phyloP scores from a whole-genome alignment of 1,284 basidiomycete genomes.

The Anthracocystis panici-leucophaei region DNA sequence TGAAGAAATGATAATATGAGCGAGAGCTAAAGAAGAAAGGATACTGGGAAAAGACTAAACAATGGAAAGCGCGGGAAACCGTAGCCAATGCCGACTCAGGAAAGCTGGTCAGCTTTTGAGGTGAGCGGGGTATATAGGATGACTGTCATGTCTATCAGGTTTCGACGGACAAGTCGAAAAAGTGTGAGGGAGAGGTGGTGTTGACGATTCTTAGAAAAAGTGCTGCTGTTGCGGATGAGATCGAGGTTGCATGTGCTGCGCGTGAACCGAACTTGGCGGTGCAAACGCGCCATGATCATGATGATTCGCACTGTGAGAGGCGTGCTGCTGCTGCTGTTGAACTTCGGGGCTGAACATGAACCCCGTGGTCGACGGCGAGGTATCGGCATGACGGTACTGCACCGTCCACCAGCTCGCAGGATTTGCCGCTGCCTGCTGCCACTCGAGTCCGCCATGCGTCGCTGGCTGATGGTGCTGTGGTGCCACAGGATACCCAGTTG shows the following conservation, averaged over 20 bases:
- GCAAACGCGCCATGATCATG: slow-evolving; percentile 12
- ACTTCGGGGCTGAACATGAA: slow-evolving; percentile 24
- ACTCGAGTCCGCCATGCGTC: slow-evolving; percentile 21
- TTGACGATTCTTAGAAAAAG: slow-evolving; percentile 18
- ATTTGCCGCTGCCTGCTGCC: slow-evolving; percentile 30
- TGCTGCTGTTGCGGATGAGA: slow-evolving; percentile 29
- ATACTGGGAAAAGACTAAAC: neutral
- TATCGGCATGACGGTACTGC: slow-evolving; percentile 34
- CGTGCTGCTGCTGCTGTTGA: neutral
- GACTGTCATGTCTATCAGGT: neutral
- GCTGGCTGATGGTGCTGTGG: slow-evolving; percentile 12
- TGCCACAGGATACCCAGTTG: neutral
- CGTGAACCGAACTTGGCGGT: slow-evolving; percentile 2
- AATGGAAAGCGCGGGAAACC: neutral
- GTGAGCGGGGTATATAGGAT: slow-evolving; percentile 6
- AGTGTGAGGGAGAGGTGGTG: slow-evolving; percentile 10
- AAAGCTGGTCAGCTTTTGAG: slow-evolving; percentile 7
- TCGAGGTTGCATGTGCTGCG: slow-evolving; percentile 18
- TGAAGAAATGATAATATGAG: neutral
- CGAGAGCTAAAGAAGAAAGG: neutral
- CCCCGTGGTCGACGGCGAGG: slow-evolving; percentile 22
- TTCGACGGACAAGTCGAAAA: neutral
- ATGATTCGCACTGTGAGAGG: slow-evolving; percentile 16
- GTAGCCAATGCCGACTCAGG: neutral
- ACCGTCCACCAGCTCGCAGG: slow-evolving; percentile 43